Evolutionary conservation across 169 alveolate species (phyloP).

Genomic region (Plasmodium malariae): DNA sequence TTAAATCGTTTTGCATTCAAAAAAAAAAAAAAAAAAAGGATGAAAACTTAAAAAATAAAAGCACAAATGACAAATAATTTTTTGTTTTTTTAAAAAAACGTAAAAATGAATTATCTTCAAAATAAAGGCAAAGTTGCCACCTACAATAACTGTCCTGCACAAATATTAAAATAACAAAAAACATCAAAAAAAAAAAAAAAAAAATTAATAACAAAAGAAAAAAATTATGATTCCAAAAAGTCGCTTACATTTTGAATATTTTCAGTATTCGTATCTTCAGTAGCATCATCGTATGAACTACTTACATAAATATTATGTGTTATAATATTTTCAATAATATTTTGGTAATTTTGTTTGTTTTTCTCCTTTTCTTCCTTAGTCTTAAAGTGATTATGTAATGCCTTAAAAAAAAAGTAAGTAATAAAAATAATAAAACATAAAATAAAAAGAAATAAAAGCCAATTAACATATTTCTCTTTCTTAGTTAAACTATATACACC

Average conservation of each 20-base stretch:
- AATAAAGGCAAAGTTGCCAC: neutral
- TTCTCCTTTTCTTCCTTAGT: constrained; percentile 61
- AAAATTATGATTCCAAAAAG: constrained; percentile 57
- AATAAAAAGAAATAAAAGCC: constrained; percentile 63
- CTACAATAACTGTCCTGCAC: neutral
- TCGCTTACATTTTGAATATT: constrained; percentile 74
- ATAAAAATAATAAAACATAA: constrained; percentile 56
- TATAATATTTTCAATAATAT: constrained; percentile 67
- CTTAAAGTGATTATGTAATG: constrained; percentile 58
- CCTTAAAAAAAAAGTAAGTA: constrained; percentile 59
- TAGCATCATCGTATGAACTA: constrained; percentile 63
- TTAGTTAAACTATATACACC: constrained; percentile 70
- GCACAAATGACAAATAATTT: neutral
- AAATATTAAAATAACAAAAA: neutral
- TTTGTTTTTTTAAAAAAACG: neutral
- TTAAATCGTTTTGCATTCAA: too few species aligned
- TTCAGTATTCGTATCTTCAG: constrained; percentile 60
- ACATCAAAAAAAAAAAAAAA: neutral
- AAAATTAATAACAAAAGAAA: neutral
- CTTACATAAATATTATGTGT: constrained; percentile 68
- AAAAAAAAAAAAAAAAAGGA: neutral
- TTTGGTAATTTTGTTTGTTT: constrained; percentile 73
- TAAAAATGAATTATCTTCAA: neutral
- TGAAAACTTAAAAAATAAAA: neutral
- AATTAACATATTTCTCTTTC: constrained; percentile 70